Conservation (phyloP, 2,329 filamentous ascomycete genomes). For the Rugonectria rugulosa region DNA sequence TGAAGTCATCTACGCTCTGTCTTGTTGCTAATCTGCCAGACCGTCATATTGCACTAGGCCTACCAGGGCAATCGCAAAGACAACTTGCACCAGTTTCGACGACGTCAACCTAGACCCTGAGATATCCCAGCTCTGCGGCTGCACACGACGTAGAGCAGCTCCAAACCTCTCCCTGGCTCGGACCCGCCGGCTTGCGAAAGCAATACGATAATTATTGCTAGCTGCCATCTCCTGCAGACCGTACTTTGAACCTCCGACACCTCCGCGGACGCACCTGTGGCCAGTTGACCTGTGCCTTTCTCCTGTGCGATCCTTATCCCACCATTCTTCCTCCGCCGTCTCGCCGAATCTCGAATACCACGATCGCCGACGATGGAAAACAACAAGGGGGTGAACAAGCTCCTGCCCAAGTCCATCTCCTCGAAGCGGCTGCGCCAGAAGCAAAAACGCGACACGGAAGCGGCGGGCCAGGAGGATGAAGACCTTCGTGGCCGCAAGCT, state of each 20-base stretch:
- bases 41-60: neutral
- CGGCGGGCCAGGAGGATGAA: constrained; percentile 36
- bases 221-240: constrained; percentile 12
- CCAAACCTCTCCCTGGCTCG: constrained; percentile 10
- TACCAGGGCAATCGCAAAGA: constrained; percentile 1
- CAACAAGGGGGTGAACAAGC: constrained; percentile 55
- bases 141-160: neutral
- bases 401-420: constrained; percentile 60
- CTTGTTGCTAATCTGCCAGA: neutral
- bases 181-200: constrained; percentile 22
- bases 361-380: constrained; percentile 30
- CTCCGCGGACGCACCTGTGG: constrained; percentile 25
- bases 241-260: constrained; percentile 7
- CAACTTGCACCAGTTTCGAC: constrained; percentile 22
- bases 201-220: constrained; percentile 21
- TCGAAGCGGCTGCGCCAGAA: constrained; percentile 58
- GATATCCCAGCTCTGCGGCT: neutral
- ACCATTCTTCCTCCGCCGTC: neutral
- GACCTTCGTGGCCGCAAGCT: constrained; percentile 44
- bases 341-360: neutral
- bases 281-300: constrained; percentile 17
- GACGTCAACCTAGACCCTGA: constrained; percentile 31
- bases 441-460: constrained; percentile 49
- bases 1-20: neutral
- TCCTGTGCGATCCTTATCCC: constrained; percentile 13